Conservation (phyloP, 2,329 filamentous ascomycete genomes). For the Aspergillus ochraceoroseus region DNA sequence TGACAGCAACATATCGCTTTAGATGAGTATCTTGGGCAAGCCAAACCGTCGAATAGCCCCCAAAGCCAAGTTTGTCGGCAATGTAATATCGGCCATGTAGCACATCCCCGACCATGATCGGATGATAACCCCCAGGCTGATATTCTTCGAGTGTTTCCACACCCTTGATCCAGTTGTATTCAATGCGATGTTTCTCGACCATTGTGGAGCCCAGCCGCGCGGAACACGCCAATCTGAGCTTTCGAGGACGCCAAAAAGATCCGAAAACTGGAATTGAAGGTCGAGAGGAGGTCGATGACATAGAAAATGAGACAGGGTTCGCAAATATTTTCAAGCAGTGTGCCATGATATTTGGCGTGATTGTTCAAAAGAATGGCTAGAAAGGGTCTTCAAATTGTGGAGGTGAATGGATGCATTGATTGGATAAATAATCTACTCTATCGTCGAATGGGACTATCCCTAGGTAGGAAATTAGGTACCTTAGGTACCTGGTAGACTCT, state of each 20-base stretch:
- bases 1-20: slow-evolving; percentile 30
- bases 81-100: slow-evolving; percentile 36
- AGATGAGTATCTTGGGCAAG: slow-evolving; percentile 33
- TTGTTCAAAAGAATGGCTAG: slow-evolving; percentile 1
- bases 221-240: neutral
- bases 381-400: too few relatives aligned
- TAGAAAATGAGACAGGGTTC: neutral
- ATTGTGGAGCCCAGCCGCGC: slow-evolving; percentile 7
- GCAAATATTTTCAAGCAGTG: slow-evolving; percentile 1
- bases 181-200: slow-evolving; percentile 7
- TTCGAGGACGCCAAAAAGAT: neutral
- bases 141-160: slow-evolving; percentile 32
- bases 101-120: slow-evolving; percentile 32
- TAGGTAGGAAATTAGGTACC: too few relatives aligned
- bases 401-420: too few relatives aligned
- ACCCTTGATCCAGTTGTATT: slow-evolving; percentile 31
- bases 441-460: too few relatives aligned
- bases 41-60: slow-evolving; percentile 43
- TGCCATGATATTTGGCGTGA: slow-evolving; percentile 2
- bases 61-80: slow-evolving; percentile 43
- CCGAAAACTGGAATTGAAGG: slow-evolving; percentile 2
- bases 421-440: too few relatives aligned
- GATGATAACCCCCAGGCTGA: slow-evolving; percentile 33
- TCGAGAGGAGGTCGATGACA: neutral
- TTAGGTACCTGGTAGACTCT: too few relatives aligned